Evolutionary conservation across 805 yeast genomes (phyloP).

Genomic region (Zygotorulaspora sp.): DNA sequence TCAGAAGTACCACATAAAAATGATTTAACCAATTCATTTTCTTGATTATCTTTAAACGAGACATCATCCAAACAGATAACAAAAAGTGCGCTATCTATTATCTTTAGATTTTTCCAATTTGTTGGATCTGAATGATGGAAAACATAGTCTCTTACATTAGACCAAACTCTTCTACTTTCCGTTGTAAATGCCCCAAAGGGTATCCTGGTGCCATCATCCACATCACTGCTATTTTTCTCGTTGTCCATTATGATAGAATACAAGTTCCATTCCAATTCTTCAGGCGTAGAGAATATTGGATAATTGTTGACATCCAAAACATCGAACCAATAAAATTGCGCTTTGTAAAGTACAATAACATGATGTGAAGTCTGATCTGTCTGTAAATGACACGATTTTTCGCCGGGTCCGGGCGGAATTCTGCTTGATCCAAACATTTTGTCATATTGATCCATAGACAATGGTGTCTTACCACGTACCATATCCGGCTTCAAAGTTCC

Average conservation of each 20-base stretch:
- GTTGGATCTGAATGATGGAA: slow-evolving; percentile 39
- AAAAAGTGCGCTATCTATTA: slow-evolving; percentile 78
- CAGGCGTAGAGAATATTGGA: slow-evolving; percentile 60
- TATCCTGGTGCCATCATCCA: slow-evolving; percentile 65
- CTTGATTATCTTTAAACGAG: slow-evolving; percentile 44
- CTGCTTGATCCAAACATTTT: slow-evolving; percentile 84
- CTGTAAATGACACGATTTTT: slow-evolving; percentile 65
- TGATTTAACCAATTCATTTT: slow-evolving; percentile 68
- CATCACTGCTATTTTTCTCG: slow-evolving; percentile 36
- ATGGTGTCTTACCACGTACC: slow-evolving; percentile 54
- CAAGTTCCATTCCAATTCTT: slow-evolving; percentile 69
- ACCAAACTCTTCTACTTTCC: slow-evolving; percentile 86
- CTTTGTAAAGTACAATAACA: slow-evolving; percentile 73
- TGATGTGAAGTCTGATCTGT: slow-evolving; percentile 72
- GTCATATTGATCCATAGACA: slow-evolving; percentile 90
- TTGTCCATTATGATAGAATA: slow-evolving; percentile 76
- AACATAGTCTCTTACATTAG: slow-evolving; percentile 57
- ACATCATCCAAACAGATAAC: slow-evolving; percentile 80
- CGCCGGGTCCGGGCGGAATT: slow-evolving; percentile 72
- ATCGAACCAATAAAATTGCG: slow-evolving; percentile 94
- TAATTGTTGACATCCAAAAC: slow-evolving; percentile 72
- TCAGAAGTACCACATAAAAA: slow-evolving; percentile 83
- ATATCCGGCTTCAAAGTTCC: slow-evolving; percentile 70
- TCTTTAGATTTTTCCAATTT: slow-evolving; percentile 66
- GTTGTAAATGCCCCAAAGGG: slow-evolving; percentile 89